A percentile compares a stretch with the other conserved stretches of the same genome.
phyloP scores from a whole-genome alignment of 306 rosid genomes.

The Cucurbita maxima region DNA sequence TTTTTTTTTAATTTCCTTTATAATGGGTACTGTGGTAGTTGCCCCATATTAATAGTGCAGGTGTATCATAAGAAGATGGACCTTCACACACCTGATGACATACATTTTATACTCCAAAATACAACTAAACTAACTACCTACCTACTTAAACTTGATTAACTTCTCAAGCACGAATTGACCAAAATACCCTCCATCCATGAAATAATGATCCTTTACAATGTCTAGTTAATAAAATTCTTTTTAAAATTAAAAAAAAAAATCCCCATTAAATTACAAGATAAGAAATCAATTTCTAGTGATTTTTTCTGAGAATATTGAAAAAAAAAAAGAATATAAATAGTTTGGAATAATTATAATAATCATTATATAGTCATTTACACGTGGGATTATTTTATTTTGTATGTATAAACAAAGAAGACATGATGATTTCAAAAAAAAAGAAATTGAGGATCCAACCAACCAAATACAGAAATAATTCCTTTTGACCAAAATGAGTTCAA shows the following conservation, averaged over 20 bases:
- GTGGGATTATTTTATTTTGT: not conserved
- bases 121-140: slow-evolving; percentile 5
- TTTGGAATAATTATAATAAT: not conserved
- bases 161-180: not conserved
- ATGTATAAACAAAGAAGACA: not conserved
- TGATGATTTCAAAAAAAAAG: not conserved
- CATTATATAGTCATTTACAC: not conserved
- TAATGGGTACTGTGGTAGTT: not conserved
- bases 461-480: not conserved
- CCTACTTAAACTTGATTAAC: not conserved
- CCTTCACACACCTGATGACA: not conserved
- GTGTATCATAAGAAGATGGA: not conserved
- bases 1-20: not conserved
- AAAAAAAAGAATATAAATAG: not conserved
- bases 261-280: not conserved
- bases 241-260: not conserved
- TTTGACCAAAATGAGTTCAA: not conserved
- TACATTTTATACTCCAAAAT: not conserved
- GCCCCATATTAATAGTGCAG: not conserved
- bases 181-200: not conserved
- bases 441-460: not conserved
- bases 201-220: not conserved
- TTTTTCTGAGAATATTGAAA: too few relatives aligned
- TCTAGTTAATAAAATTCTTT: not conserved
- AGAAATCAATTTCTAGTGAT: not conserved